Percentiles rank a stretch among this genome's conserved stretches.
Evolutionary conservation across 2,329 filamentous ascomycete genomes (phyloP).

Genomic region (Fusarium scirpi): DNA sequence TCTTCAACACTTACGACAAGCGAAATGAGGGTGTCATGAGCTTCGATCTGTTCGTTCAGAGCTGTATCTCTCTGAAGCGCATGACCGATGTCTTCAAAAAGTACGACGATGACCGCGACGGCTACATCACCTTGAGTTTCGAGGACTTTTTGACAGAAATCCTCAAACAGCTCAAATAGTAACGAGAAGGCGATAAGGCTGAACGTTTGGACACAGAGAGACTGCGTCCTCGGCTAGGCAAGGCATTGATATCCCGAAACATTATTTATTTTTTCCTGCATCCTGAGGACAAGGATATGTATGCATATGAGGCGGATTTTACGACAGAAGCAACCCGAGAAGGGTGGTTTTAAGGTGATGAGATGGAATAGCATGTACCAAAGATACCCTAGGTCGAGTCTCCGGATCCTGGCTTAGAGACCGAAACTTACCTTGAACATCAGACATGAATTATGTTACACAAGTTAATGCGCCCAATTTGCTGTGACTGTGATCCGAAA

Average conservation of each 20-base stretch:
- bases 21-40: conserved; percentile 77
- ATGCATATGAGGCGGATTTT: conserved; percentile 20
- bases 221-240: background rate
- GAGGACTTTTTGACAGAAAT: conserved; percentile 83
- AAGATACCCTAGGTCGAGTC: conserved; percentile 49
- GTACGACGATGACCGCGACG: conserved; percentile 96
- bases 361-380: conserved; percentile 34
- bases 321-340: conserved; percentile 20
- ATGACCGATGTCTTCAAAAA: conserved; percentile 99
- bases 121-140: conserved; percentile 87
- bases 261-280: conserved; percentile 11
- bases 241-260: background rate
- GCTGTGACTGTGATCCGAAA: background rate
- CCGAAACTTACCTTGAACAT: conserved; percentile 41
- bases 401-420: conserved; percentile 44
- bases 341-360: conserved; percentile 7
- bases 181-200: background rate
- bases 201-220: background rate
- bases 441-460: conserved; percentile 33
- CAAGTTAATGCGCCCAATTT: background rate
- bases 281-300: conserved; percentile 4
- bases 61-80: conserved; percentile 94
- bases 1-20: conserved; percentile 93
- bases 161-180: conserved; percentile 68
- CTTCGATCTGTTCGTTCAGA: conserved; percentile 98